Evolutionary conservation across 768 basidiomycete species (phyloP).

Genomic region (Polyporus arcularius): DNA sequence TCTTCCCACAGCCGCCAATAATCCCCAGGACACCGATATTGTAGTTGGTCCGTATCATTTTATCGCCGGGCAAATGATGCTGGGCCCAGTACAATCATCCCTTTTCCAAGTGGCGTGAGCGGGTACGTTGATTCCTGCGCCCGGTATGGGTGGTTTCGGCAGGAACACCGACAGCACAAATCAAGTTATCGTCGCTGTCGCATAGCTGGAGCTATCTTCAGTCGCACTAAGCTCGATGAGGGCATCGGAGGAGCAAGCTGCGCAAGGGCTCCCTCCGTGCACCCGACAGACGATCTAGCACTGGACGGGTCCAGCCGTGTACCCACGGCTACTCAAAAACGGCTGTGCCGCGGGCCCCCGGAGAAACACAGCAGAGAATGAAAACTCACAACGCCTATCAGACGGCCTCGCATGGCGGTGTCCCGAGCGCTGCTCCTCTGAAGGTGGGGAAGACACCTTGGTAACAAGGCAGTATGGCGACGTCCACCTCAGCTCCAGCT

Average conservation of each 20-base stretch:
- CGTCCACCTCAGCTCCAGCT: not conserved
- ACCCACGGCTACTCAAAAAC: no score
- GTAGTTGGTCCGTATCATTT: not conserved
- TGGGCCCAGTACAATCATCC: not conserved
- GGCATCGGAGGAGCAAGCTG: not conserved
- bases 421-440: not conserved
- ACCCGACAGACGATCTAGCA: no score
- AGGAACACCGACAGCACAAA: not conserved
- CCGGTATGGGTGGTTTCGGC: not conserved
- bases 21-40: not conserved
- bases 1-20: conserved; percentile 5
- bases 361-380: not conserved
- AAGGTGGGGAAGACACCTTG: not conserved
- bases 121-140: not conserved
- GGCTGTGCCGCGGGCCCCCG: not conserved
- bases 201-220: not conserved
- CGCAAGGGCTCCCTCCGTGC: no score
- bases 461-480: not conserved
- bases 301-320: no score
- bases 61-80: not conserved
- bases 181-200: no score
- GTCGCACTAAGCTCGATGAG: not conserved
- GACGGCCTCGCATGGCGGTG: not conserved
- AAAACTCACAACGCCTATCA: not conserved
- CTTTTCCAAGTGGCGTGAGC: not conserved